phyloP scores from a whole-genome alignment of 331 rosid species.

The Phaseolus coccineus region DNA sequence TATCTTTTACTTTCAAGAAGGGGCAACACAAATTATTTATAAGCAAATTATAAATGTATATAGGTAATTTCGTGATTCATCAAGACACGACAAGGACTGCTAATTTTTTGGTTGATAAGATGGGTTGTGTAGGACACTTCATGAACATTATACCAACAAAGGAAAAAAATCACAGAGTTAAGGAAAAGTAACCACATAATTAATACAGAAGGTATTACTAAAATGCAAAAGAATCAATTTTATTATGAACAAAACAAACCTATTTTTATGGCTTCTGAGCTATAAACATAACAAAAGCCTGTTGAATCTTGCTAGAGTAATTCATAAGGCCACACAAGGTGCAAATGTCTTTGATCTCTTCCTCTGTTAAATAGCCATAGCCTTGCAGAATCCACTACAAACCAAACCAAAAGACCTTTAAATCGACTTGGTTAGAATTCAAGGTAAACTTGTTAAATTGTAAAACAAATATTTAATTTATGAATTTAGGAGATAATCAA shows the following conservation, averaged over 20 bases:
- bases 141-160: too few relatives aligned
- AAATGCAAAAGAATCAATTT: conserved; percentile 36
- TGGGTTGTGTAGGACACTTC: too few relatives aligned
- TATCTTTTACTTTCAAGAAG: background rate
- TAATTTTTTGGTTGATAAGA: too few relatives aligned
- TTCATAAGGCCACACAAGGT: conserved; percentile 82
- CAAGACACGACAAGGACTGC: too few relatives aligned
- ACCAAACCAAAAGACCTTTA: conserved; percentile 31
- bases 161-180: too few relatives aligned
- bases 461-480: background rate
- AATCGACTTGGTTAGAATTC: conserved; percentile 16
- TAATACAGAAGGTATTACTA: conserved; percentile 26
- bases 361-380: conserved; percentile 66
- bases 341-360: conserved; percentile 84
- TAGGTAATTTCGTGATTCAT: too few relatives aligned
- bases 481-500: background rate
- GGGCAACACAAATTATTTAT: too few relatives aligned
- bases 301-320: conserved; percentile 76
- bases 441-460: conserved; percentile 15
- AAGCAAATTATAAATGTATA: too few relatives aligned
- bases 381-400: conserved; percentile 63
- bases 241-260: conserved; percentile 44
- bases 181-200: background rate
- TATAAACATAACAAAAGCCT: conserved; percentile 82
- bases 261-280: conserved; percentile 72